phyloP scores from a whole-genome alignment of 345 rosid genomes.

The Acer campestre region DNA sequence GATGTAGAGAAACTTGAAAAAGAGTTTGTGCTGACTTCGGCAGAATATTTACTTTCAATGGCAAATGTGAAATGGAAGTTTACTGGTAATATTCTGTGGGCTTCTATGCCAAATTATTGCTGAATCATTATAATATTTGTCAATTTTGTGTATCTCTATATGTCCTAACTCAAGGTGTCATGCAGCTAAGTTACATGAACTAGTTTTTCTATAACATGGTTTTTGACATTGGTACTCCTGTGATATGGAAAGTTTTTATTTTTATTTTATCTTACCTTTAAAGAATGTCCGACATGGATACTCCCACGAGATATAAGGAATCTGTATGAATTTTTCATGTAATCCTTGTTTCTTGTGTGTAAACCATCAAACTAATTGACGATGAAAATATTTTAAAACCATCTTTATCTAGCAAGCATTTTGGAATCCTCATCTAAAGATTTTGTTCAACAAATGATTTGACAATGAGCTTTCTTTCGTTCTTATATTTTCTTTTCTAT shows the following conservation, averaged over 20 bases:
- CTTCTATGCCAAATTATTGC: background rate
- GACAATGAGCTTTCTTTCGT: background rate
- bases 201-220: background rate
- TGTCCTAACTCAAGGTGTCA: background rate
- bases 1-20: slow-evolving; percentile 71
- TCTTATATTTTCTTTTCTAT: slow-evolving; percentile 2
- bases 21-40: slow-evolving; percentile 81
- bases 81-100: slow-evolving; percentile 46
- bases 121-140: background rate
- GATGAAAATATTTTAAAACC: background rate
- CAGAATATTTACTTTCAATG: slow-evolving; percentile 76
- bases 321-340: background rate
- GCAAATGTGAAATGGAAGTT: slow-evolving; percentile 66
- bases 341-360: background rate
- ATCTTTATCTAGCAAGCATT: background rate
- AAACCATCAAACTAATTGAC: background rate
- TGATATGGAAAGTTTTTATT: background rate
- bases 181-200: background rate
- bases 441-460: slow-evolving; percentile 2
- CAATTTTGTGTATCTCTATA: background rate
- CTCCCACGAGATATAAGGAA: background rate
- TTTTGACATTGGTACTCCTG: background rate
- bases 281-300: background rate
- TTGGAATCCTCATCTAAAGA: background rate
- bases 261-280: background rate